Percentiles rank a stretch among this genome's conserved stretches.
Conservation (phyloP, 441 rosid genomes). For the Croton laevigatus region DNA sequence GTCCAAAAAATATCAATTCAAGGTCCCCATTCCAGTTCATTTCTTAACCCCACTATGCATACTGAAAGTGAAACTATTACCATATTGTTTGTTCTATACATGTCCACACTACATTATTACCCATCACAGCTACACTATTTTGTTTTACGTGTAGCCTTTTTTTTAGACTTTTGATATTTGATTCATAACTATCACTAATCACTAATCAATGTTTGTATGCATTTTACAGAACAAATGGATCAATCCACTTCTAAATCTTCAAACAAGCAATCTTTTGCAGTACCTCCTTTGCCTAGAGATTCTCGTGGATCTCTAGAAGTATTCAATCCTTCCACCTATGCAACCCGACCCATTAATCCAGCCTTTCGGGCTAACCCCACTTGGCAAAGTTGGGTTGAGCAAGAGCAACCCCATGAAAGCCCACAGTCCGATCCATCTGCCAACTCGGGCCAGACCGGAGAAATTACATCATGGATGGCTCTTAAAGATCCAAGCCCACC, state of each 20-base stretch:
- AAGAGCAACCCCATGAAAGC: background rate
- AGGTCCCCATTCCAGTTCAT: constrained; percentile 19
- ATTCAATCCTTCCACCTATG: constrained; percentile 61
- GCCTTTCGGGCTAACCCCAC: constrained; percentile 42
- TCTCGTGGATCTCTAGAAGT: constrained; percentile 85
- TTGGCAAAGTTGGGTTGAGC: constrained; percentile 26
- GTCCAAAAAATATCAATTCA: background rate
- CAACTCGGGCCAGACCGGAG: constrained; percentile 42
- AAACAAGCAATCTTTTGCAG: constrained; percentile 36
- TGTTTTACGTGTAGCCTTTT: background rate
- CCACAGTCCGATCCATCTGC: constrained; percentile 27
- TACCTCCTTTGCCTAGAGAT: constrained; percentile 56
- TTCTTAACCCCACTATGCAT: constrained; percentile 16
- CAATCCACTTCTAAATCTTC: constrained; percentile 38
- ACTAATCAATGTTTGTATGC: background rate
- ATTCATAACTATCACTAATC: background rate
- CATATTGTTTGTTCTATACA: background rate
- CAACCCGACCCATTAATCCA: constrained; percentile 52
- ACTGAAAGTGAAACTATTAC: constrained; percentile 15
- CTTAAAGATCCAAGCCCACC: constrained; percentile 44
- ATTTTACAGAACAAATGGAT: constrained; percentile 39
- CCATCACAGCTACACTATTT: background rate
- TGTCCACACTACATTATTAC: background rate
- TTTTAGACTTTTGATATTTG: background rate
- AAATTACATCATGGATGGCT: constrained; percentile 92